Percentiles rank a stretch among this genome's conserved stretches.
Conservation (phyloP, 2,329 filamentous ascomycete genomes). For the Penicillium sp. region DNA sequence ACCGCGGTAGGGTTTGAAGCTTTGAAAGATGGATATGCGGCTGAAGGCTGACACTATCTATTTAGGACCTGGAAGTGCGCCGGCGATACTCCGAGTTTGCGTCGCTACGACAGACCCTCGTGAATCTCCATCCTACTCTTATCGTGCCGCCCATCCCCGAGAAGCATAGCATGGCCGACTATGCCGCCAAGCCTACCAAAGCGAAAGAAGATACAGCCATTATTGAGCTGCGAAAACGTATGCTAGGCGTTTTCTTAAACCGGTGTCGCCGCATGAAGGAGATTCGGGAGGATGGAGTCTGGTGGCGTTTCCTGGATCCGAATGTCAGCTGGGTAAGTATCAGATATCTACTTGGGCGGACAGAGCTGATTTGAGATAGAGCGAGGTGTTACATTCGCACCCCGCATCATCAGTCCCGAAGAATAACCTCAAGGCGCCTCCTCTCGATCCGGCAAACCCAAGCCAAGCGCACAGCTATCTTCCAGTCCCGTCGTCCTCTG, state of each 20-base stretch:
- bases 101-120: constrained; percentile 83
- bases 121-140: constrained; percentile 88
- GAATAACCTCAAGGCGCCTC: constrained; percentile 91
- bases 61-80: constrained; percentile 88
- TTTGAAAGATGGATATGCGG: not conserved
- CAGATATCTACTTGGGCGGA: not conserved
- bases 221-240: constrained; percentile 93
- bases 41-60: constrained; percentile 6
- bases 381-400: constrained; percentile 89
- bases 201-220: constrained; percentile 97
- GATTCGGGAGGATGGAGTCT: constrained; percentile 88
- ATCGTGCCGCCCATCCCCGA: constrained; percentile 97
- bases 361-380: constrained; percentile 53
- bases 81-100: constrained; percentile 96
- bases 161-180: constrained; percentile 98
- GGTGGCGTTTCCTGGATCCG: constrained; percentile 96
- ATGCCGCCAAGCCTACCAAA: constrained; percentile 95
- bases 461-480: constrained; percentile 83
- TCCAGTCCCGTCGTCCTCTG: constrained; percentile 79
- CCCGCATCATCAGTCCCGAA: constrained; percentile 91
- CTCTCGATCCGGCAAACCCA: constrained; percentile 89
- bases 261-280: constrained; percentile 90
- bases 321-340: constrained; percentile 91
- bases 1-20: constrained; percentile 68
- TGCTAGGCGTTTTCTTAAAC: constrained; percentile 94